Evolutionary conservation across 2,329 filamentous ascomycete species (phyloP), one percentile per base, ranked within the genome.

Genomic region (Sporothrix protearum): DNA sequence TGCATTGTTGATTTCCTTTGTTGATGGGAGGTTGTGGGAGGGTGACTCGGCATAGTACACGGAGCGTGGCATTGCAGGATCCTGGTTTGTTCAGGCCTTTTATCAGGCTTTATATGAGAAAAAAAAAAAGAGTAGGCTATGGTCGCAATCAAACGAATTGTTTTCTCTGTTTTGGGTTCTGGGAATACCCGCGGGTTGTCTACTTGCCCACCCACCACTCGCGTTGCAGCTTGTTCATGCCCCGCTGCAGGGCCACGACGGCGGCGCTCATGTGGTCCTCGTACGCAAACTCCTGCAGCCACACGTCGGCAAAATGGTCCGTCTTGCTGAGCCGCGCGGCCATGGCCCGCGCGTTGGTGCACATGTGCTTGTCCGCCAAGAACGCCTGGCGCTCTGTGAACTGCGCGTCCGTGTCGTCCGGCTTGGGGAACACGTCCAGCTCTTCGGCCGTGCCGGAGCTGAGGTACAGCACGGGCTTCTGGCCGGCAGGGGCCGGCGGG

Each of bases 181-280:
- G 19, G 8, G 3, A 5, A 12, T 25, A 25, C n/a, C 12, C 49
- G 8, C 33, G 33, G 33, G 33, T 4, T 8, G 8, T 36, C 22
- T 53, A 53, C 36, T 71, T 36, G 47, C 39, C 69, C 28, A 66
- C 33, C 69, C 69, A 73, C 53, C 53, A 73, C 36, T 73, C 68
- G 2, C 22, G 28, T 12, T 72, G 53, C 25, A 73, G 45, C 61
- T 68, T 68, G 53, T 63, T 70, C 45, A 73, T 64, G 7, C 70
- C 67, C 10, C 72, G 70, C 39, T 73, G 72, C 68, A 73, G 61
- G 1, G 70, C 70, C 16, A 36, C 42, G 2, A 72, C 68, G 16
- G 70, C 63, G 2, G 72, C 70, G 63, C 63, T 68, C 10, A 69
- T 69, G 68, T 73, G 72, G 64, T 73, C 72, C 49, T 73, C 72